Conservation (phyloP, 1,284 basidiomycete genomes). For the Fistulinella cinereoalba region DNA sequence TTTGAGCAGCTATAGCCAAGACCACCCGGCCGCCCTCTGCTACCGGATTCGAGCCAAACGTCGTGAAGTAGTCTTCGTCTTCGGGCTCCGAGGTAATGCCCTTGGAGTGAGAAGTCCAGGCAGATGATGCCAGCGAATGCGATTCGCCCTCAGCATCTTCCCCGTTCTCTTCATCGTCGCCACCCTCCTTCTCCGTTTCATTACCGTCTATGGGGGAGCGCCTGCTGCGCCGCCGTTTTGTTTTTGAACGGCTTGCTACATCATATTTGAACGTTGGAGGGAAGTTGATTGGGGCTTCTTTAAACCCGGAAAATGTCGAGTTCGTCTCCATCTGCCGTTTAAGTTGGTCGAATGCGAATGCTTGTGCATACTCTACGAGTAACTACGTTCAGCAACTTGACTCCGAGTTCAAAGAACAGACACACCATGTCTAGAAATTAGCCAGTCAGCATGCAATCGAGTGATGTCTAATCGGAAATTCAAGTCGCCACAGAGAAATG, state of each 20-base stretch:
- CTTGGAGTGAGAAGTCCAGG: constrained; percentile 48
- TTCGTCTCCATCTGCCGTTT: constrained; percentile 63
- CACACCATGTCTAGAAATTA: constrained; percentile 54
- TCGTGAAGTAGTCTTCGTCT: constrained; percentile 41
- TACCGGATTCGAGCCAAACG: constrained; percentile 24
- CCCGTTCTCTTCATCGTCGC: constrained; percentile 38
- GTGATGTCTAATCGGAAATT: constrained; percentile 77
- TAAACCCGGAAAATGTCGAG: constrained; percentile 64
- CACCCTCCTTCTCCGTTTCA: constrained; percentile 33
- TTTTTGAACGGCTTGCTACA: constrained; percentile 56
- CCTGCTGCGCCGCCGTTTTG: constrained; percentile 37
- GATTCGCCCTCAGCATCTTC: constrained; percentile 47
- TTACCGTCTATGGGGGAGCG: constrained; percentile 33
- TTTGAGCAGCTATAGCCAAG: constrained; percentile 47
- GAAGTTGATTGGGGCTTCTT: constrained; percentile 68
- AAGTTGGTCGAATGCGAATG: constrained; percentile 79
- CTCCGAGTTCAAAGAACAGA: neutral
- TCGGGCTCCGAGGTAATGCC: constrained; percentile 38
- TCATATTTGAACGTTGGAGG: constrained; percentile 87
- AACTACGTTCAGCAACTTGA: neutral
- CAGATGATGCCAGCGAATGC: constrained; percentile 51
- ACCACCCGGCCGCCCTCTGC: constrained; percentile 40
- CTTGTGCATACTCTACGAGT: constrained; percentile 60
- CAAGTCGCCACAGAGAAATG: constrained; percentile 80
- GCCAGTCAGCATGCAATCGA: constrained; percentile 72